Evolutionary conservation across 208 protist genomes (phyloP).

Genomic region (Blastocrithidia nonstop): DNA sequence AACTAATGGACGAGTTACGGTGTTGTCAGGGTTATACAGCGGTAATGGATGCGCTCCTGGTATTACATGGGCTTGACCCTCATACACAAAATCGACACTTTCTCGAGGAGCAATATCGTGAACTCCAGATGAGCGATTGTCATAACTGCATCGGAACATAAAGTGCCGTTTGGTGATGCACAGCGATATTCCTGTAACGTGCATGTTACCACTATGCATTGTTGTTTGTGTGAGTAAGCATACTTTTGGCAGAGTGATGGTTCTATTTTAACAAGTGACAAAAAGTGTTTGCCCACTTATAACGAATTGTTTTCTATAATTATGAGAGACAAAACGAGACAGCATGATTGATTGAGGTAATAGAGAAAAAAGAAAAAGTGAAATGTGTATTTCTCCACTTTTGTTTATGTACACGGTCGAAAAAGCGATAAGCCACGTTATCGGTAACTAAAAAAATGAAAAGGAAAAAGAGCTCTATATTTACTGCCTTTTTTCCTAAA

Average conservation of each 20-base stretch:
- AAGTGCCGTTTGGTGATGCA: too few species aligned
- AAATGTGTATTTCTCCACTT: background rate
- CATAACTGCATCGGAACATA: constrained; percentile 58
- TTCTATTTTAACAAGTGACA: too few species aligned
- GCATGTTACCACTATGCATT: too few species aligned
- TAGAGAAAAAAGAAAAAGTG: constrained; percentile 3
- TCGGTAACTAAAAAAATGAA: background rate
- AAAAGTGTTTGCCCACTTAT: too few species aligned
- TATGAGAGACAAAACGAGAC: too few species aligned
- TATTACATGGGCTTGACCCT: constrained; percentile 39
- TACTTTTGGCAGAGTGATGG: too few species aligned
- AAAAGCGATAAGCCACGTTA: background rate
- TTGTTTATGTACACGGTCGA: background rate
- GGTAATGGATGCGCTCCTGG: constrained; percentile 77
- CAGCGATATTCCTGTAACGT: too few species aligned
- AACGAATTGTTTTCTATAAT: too few species aligned
- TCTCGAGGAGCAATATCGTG: constrained; percentile 74
- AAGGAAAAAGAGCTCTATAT: background rate
- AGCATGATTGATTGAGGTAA: too few species aligned
- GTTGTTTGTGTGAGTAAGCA: too few species aligned
- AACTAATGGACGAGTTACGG: constrained; percentile 50
- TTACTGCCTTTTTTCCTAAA: background rate
- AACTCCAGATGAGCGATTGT: constrained; percentile 53
- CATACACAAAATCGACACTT: constrained; percentile 63
- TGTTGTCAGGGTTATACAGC: constrained; percentile 56